Evolutionary conservation across 2,329 filamentous ascomycete species (phyloP).

Genomic region (Apiospora saccharicola): DNA sequence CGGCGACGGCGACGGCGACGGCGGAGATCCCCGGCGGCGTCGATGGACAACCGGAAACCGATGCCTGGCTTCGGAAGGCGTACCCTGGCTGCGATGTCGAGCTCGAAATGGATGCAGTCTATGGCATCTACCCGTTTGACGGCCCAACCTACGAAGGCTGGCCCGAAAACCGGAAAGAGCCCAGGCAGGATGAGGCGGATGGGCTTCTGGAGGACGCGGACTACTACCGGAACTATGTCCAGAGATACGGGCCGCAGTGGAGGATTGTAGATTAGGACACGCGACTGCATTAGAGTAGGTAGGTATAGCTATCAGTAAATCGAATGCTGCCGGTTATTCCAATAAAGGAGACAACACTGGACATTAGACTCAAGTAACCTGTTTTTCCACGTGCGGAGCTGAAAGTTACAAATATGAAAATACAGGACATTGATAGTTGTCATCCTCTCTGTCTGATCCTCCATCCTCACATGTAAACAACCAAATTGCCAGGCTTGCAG

Average conservation of each 20-base stretch:
- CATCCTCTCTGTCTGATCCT: too few species aligned
- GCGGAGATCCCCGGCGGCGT: constrained; percentile 8
- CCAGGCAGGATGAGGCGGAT: constrained; percentile 26
- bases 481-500: too few species aligned
- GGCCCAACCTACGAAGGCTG: not conserved
- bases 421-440: too few species aligned
- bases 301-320: not conserved
- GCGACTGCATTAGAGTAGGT: not conserved
- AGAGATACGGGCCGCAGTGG: constrained; percentile 27
- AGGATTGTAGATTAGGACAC: not conserved
- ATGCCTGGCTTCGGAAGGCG: not conserved
- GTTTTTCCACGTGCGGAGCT: too few species aligned
- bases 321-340: too few species aligned
- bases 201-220: constrained; percentile 16
- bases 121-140: constrained; percentile 18
- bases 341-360: too few species aligned
- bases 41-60: constrained; percentile 22
- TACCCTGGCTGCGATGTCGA: constrained; percentile 24
- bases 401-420: too few species aligned
- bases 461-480: too few species aligned
- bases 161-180: not conserved
- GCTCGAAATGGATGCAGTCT: constrained; percentile 4
- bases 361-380: too few species aligned
- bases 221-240: constrained; percentile 24
- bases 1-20: too few species aligned